Evolutionary conservation across 2,329 filamentous ascomycete genomes (phyloP).

Genomic region (Verticillium longisporum): DNA sequence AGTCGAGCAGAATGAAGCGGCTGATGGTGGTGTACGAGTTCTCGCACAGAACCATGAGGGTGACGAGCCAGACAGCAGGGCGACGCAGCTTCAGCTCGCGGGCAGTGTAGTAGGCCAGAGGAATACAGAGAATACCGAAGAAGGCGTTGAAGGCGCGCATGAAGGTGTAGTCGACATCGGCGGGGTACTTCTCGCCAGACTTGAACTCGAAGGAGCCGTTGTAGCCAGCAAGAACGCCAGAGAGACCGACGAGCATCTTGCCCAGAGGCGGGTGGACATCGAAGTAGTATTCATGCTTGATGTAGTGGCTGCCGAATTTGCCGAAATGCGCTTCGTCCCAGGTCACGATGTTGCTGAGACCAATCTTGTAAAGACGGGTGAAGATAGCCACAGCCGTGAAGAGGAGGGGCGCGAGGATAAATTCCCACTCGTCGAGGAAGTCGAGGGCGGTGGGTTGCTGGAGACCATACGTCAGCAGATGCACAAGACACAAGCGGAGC

Average conservation of each 20-base stretch:
- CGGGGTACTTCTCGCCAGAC: constrained; percentile 90
- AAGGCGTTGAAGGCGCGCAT: constrained; percentile 97
- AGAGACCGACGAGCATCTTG: constrained; percentile 97
- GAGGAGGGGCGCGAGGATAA: constrained; percentile 53
- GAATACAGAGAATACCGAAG: constrained; percentile 88
- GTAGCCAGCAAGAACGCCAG: constrained; percentile 93
- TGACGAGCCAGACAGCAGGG: constrained; percentile 88
- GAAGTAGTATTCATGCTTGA: constrained; percentile 99
- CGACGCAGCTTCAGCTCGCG: constrained; percentile 81
- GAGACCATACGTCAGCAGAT: constrained; percentile 13
- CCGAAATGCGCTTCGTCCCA: constrained; percentile 72
- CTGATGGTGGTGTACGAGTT: constrained; percentile 99
- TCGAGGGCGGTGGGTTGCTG: constrained; percentile 52
- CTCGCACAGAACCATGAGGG: constrained; percentile 95
- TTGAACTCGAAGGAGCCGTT: constrained; percentile 99
- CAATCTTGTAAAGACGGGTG: constrained; percentile 64
- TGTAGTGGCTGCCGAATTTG: constrained; percentile 98
- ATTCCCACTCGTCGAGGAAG: constrained; percentile 57
- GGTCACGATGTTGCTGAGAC: constrained; percentile 58
- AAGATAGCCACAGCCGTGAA: constrained; percentile 58
- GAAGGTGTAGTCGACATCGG: constrained; percentile 92
- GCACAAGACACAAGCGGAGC: neutral
- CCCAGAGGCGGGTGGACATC: constrained; percentile 83
- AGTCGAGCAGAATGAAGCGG: constrained; percentile 95
- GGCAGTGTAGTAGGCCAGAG: constrained; percentile 91